A percentile compares a stretch with the other conserved stretches of the same genome.
phyloP scores from a whole-genome alignment of 768 basidiomycete species.

The Leccinellum rugosiceps region DNA sequence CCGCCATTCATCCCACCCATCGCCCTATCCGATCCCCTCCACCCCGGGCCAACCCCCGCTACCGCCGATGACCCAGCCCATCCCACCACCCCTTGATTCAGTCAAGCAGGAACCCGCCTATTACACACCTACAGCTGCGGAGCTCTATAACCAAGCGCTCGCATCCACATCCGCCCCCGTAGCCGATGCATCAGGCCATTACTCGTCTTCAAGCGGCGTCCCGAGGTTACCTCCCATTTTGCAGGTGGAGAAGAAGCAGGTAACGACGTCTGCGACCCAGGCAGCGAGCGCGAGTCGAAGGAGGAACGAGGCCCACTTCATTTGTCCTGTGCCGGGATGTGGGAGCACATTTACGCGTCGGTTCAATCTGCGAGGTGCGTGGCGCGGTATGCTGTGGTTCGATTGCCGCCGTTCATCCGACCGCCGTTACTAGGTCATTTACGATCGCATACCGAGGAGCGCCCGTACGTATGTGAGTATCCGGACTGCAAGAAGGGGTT shows the following conservation, averaged over 20 bases:
- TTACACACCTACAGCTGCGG: constrained; percentile 51
- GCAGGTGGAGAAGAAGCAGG: constrained; percentile 91
- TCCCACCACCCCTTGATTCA: constrained; percentile 20
- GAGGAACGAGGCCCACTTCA: constrained; percentile 88
- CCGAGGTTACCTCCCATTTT: constrained; percentile 78
- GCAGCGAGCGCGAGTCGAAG: constrained; percentile 86
- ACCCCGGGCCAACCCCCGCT: constrained; percentile 27
- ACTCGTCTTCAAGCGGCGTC: constrained; percentile 30
- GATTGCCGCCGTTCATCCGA: constrained; percentile 9
- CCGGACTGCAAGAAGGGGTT: constrained; percentile 94
- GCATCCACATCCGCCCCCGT: constrained; percentile 28
- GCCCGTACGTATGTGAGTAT: constrained; percentile 91
- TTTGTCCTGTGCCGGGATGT: constrained; percentile 92
- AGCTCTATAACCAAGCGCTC: constrained; percentile 50
- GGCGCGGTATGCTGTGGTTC: not conserved
- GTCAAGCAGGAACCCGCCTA: constrained; percentile 43
- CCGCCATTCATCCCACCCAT: constrained; percentile 39
- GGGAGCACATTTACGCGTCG: constrained; percentile 96
- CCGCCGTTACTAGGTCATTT: constrained; percentile 63
- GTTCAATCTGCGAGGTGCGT: constrained; percentile 79
- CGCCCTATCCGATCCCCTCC: constrained; percentile 38
- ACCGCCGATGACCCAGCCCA: constrained; percentile 24
- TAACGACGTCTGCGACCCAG: constrained; percentile 92
- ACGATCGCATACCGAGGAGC: constrained; percentile 92
- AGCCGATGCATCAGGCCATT: constrained; percentile 26